Evolutionary conservation across 495 filamentous ascomycete species (phyloP).

Genomic region (Xylaria intraflava): DNA sequence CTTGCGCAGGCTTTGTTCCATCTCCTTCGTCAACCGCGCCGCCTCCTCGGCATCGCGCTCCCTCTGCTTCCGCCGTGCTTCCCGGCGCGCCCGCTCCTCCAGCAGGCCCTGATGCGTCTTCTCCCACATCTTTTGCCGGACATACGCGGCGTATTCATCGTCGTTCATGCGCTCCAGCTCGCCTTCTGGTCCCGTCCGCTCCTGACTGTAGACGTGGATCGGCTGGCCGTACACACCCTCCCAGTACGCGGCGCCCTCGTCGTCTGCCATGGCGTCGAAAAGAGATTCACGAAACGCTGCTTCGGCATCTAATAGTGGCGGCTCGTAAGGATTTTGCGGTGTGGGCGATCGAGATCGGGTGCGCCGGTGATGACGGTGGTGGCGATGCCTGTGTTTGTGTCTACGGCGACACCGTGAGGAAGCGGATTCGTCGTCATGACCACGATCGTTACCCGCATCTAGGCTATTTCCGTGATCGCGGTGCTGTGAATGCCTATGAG

Average conservation of each 20-base stretch:
- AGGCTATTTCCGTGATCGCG: neutral
- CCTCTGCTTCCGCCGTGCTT: slow-evolving; percentile 35
- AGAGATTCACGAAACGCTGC: slow-evolving; percentile 89
- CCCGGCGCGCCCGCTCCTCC: slow-evolving; percentile 45
- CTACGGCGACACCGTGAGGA: slow-evolving; percentile 9
- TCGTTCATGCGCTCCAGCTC: slow-evolving; percentile 82
- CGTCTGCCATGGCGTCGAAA: slow-evolving; percentile 97
- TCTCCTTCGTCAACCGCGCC: slow-evolving; percentile 42
- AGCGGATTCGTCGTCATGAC: slow-evolving; percentile 11
- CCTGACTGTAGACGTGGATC: slow-evolving; percentile 44
- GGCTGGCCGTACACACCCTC: slow-evolving; percentile 91
- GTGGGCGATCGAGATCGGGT: slow-evolving; percentile 25
- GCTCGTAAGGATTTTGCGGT: slow-evolving; percentile 42
- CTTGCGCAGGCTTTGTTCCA: slow-evolving; percentile 43
- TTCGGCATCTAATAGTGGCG: slow-evolving; percentile 53
- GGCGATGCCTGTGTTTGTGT: slow-evolving; percentile 27
- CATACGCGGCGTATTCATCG: slow-evolving; percentile 80
- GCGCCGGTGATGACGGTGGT: slow-evolving; percentile 23
- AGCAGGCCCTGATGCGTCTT: slow-evolving; percentile 63
- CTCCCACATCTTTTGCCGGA: slow-evolving; percentile 89
- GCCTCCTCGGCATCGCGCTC: slow-evolving; percentile 40
- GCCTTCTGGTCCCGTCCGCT: slow-evolving; percentile 32
- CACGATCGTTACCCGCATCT: neutral
- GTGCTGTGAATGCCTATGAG: slow-evolving; percentile 15
- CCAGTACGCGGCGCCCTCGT: slow-evolving; percentile 95